These are phyloP conservation scores for Phytophthora ohioensis DNA, from an alignment of 352 stramenopile genomes.

Conservation along the genomic window DNA sequence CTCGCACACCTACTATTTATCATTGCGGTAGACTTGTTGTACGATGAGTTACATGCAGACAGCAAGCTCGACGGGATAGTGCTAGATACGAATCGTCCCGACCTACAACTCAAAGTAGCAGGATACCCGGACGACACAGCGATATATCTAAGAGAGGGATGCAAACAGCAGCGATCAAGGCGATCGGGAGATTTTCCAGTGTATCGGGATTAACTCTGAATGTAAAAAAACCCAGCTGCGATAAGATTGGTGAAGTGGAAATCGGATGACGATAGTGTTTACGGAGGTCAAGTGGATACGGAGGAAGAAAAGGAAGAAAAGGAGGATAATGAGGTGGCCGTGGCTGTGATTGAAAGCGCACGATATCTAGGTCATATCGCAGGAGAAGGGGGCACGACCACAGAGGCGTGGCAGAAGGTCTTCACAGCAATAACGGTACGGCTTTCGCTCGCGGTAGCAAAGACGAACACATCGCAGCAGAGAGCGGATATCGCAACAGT, in stretches of 20 bases:
- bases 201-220: no score
- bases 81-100: not conserved
- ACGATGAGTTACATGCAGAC: not conserved
- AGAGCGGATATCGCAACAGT: not conserved
- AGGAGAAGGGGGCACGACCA: not conserved
- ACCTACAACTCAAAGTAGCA: not conserved
- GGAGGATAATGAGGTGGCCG: no score
- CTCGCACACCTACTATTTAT: constrained; percentile 7
- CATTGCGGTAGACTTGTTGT: not conserved
- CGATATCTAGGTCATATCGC: not conserved
- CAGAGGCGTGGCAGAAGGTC: not conserved
- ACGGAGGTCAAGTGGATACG: no score
- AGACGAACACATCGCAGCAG: constrained; percentile 3
- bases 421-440: not conserved
- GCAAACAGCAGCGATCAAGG: no score
- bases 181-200: no score
- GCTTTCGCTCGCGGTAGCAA: not conserved
- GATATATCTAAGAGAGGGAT: no score
- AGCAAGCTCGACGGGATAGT: not conserved
- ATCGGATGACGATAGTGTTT: no score
- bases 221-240: no score
- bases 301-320: no score
- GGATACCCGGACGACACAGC: constrained; percentile 1
- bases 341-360: not conserved
- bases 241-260: no score